Conservation (phyloP, 768 basidiomycete genomes). For the Leccinum broughii region DNA sequence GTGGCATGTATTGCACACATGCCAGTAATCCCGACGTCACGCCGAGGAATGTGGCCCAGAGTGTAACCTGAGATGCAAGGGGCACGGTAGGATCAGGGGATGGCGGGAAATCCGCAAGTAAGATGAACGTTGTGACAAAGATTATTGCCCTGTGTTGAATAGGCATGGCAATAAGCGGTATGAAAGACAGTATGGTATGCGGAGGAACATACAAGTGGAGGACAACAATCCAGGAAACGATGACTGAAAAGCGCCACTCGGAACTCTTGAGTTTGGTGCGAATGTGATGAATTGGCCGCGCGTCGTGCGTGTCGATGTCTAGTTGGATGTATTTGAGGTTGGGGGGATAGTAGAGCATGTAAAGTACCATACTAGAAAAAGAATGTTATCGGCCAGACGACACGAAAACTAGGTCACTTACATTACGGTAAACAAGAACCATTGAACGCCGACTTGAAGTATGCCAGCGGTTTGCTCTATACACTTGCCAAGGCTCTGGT, state of each 20-base stretch:
- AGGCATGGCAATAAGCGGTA: neutral
- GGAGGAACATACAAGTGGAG: slow-evolving; percentile 67
- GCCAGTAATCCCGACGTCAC: slow-evolving; percentile 77
- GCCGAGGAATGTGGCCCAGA: slow-evolving; percentile 89
- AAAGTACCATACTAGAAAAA: slow-evolving; percentile 71
- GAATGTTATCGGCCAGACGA: neutral
- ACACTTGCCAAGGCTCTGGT: slow-evolving; percentile 68
- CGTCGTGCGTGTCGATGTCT: slow-evolving; percentile 42
- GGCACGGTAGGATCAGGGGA: slow-evolving; percentile 37
- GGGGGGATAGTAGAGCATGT: slow-evolving; percentile 88
- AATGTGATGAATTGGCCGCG: slow-evolving; percentile 40
- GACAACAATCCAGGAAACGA: slow-evolving; percentile 67
- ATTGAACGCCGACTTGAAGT: slow-evolving; percentile 78
- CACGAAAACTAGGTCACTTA: slow-evolving; percentile 39
- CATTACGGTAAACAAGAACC: slow-evolving; percentile 84
- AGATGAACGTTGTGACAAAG: slow-evolving; percentile 58
- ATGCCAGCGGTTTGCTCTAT: slow-evolving; percentile 81
- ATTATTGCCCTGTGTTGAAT: slow-evolving; percentile 38
- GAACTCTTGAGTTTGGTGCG: slow-evolving; percentile 55
- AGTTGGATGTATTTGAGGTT: slow-evolving; percentile 70
- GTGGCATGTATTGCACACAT: slow-evolving; percentile 85
- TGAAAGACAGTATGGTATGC: neutral
- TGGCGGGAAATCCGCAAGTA: slow-evolving; percentile 48
- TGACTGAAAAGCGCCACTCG: slow-evolving; percentile 78
- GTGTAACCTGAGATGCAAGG: slow-evolving; percentile 40